Evolutionary conservation across 2,329 filamentous ascomycete genomes (phyloP).

Genomic region (Xylaria arbuscula): DNA sequence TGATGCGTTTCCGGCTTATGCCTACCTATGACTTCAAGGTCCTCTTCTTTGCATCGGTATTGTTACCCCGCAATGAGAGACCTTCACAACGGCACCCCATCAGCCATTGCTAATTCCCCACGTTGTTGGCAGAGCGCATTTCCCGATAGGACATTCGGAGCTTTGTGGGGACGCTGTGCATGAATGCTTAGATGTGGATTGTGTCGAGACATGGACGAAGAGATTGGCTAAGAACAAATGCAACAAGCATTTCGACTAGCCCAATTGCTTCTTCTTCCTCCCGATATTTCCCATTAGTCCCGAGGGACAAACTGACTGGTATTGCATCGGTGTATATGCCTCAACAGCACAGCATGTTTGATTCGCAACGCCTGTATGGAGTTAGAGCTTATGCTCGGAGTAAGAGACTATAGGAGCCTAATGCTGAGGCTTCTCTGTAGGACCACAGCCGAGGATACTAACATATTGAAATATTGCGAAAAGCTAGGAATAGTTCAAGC

Average conservation of each 20-base stretch:
- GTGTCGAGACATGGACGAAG: conserved; percentile 6
- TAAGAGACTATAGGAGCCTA: background rate
- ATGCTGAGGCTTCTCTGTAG: conserved; percentile 8
- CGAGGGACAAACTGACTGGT: background rate
- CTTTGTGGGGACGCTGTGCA: conserved; percentile 28
- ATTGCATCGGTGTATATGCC: background rate
- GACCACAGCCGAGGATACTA: background rate
- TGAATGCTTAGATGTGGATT: conserved; percentile 19
- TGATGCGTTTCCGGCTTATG: conserved; percentile 42
- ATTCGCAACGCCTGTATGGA: conserved; percentile 6
- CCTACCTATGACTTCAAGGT: conserved; percentile 32
- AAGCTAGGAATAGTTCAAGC: conserved; percentile 34
- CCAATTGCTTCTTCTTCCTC: conserved; percentile 9
- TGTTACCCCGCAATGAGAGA: conserved; percentile 44
- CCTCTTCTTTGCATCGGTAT: conserved; percentile 33
- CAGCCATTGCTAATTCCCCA: conserved; percentile 53
- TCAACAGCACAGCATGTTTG: conserved; percentile 9
- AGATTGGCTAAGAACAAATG: conserved; percentile 24
- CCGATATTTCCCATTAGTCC: conserved; percentile 16
- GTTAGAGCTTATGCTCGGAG: conserved; percentile 12
- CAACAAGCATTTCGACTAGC: conserved; percentile 13
- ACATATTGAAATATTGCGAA: background rate
- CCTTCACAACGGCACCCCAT: conserved; percentile 42
- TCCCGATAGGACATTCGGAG: conserved; percentile 42
- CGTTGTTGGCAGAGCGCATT: conserved; percentile 52